Percentiles rank a stretch among this genome's conserved stretches.
phyloP scores from a whole-genome alignment of 2,329 filamentous ascomycete species.

The Penicillium sclerotiorum region DNA sequence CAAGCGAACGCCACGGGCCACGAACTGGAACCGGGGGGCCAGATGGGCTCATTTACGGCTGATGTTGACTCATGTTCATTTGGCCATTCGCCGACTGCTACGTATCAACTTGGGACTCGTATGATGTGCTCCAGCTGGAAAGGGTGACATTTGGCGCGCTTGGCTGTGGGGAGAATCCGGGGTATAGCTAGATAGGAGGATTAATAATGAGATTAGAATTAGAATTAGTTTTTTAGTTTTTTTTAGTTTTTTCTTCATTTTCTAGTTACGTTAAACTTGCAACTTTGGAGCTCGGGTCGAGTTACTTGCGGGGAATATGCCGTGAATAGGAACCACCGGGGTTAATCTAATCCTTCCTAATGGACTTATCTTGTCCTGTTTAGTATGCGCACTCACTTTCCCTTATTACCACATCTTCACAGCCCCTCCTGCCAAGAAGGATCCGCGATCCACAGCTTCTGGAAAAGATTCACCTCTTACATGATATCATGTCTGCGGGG shows the following conservation, averaged over 20 bases:
- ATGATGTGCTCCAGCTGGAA: not conserved
- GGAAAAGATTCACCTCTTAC: constrained; percentile 21
- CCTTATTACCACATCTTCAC: no score
- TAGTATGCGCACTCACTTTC: no score
- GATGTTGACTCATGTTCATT: no score
- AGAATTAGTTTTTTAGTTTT: not conserved
- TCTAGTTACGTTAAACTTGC: not conserved
- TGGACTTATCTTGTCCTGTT: no score
- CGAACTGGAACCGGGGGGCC: not conserved
- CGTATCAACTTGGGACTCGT: no score
- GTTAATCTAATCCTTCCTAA: not conserved
- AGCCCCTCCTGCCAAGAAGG: constrained; percentile 28
- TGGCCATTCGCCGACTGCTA: no score
- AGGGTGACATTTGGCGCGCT: constrained; percentile 18
- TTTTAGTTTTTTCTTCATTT: not conserved
- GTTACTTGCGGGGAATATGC: no score
- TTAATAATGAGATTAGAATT: not conserved
- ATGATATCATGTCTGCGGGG: no score
- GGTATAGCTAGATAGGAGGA: constrained; percentile 5
- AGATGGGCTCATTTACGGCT: no score
- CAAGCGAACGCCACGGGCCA: constrained; percentile 9
- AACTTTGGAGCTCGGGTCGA: not conserved
- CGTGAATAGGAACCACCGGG: not conserved
- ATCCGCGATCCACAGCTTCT: constrained; percentile 32
- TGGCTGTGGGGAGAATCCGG: constrained; percentile 16